Evolutionary conservation across 352 stramenopile species (phyloP).

Genomic region (Phytophthora vignae): DNA sequence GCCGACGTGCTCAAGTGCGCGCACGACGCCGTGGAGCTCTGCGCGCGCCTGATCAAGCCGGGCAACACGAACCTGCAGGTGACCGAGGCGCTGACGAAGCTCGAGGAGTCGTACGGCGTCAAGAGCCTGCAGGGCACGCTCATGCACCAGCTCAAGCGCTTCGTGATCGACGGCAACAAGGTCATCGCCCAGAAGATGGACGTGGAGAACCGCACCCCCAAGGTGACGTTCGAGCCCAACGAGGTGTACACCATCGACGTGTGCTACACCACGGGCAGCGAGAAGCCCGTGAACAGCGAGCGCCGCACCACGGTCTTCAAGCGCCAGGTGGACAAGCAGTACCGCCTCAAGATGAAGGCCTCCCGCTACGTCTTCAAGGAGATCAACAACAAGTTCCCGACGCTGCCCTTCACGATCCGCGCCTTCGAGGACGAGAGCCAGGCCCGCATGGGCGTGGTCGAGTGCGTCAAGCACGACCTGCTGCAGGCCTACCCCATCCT

Average conservation of each 20-base stretch:
- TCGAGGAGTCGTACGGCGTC: conserved; percentile 97
- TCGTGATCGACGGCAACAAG: conserved; percentile 99
- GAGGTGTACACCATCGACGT: conserved; percentile 99
- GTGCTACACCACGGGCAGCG: conserved; percentile 98
- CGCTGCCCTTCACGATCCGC: conserved; percentile 98
- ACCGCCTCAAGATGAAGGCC: conserved; percentile 95
- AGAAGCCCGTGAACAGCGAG: conserved; percentile 92
- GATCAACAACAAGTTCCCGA: conserved; percentile 99
- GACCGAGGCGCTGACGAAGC: conserved; percentile 94
- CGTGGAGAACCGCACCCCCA: conserved; percentile 86
- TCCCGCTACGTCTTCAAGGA: conserved; percentile 97
- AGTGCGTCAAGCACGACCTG: conserved; percentile 98
- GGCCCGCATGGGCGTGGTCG: conserved; percentile 97
- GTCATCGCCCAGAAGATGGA: conserved; percentile 94
- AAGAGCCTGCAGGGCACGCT: conserved; percentile 97
- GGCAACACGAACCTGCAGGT: conserved; percentile 97
- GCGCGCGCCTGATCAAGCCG: conserved; percentile 96
- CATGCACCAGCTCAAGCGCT: conserved; percentile 99
- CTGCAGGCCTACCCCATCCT: conserved; percentile 98
- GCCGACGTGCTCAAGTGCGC: conserved; percentile 97
- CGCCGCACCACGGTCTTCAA: conserved; percentile 99
- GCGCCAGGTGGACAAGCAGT: conserved; percentile 98
- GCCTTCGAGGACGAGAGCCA: conserved; percentile 95
- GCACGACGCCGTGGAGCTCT: conserved; percentile 98
- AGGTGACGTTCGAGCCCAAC: conserved; percentile 95